These are phyloP conservation scores for Thuidium tamariscinum DNA, from an alignment of 225 moss, liverwort and hornwort genomes.

Conservation along the genomic window DNA sequence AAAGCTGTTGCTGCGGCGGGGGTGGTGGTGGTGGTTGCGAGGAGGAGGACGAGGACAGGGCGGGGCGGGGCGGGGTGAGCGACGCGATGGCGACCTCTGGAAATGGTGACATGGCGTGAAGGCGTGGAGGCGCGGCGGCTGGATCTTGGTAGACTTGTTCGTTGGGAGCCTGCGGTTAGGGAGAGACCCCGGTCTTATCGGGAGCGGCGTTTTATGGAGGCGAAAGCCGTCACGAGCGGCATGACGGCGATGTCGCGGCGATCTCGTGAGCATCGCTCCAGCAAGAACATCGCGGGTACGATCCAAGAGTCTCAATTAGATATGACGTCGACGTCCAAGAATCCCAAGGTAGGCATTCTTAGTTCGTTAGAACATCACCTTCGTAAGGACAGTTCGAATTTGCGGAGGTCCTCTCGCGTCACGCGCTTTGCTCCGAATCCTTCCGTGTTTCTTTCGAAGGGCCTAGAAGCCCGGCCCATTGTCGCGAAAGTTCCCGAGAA, in stretches of 20 bases:
- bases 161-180: constrained; percentile 28
- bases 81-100: constrained; percentile 14
- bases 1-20: background rate
- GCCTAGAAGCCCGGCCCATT: constrained; percentile 4
- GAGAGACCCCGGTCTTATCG: constrained; percentile 16
- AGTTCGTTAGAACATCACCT: constrained; percentile 40
- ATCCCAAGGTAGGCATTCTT: constrained; percentile 64
- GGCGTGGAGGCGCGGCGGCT: constrained; percentile 6
- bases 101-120: constrained; percentile 24
- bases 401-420: constrained; percentile 35
- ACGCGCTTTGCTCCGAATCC: constrained; percentile 5
- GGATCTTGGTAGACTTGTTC: constrained; percentile 26
- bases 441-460: constrained; percentile 2
- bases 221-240: constrained; percentile 70
- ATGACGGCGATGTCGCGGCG: constrained; percentile 99
- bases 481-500: constrained; percentile 11
- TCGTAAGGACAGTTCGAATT: constrained; percentile 45
- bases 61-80: constrained; percentile 15
- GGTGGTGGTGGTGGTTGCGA: background rate
- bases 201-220: constrained; percentile 88
- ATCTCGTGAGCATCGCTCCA: constrained; percentile 91
- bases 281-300: constrained; percentile 64
- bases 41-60: constrained; percentile 7
- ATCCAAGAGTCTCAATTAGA: constrained; percentile 53
- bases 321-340: constrained; percentile 65